Evolutionary conservation across 2,329 filamentous ascomycete genomes (phyloP), one percentile per base, ranked within the genome.

Genomic region (Kalmusia sp.): DNA sequence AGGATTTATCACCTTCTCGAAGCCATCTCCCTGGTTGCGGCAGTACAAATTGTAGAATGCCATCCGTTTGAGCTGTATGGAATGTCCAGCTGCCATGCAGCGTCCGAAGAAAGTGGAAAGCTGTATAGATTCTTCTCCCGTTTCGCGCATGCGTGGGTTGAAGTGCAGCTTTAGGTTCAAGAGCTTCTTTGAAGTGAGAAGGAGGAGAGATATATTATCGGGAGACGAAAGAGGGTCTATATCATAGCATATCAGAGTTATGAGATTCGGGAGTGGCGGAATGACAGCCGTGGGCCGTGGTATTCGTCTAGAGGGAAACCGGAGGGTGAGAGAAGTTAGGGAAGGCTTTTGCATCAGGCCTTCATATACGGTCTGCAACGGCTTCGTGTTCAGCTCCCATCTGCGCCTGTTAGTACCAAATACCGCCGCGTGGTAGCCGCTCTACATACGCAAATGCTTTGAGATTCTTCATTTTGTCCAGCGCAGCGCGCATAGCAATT

Each of bases 151-250:
- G 1, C 85, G 81, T 3, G 84, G 83, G 24, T 79, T 84, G 79
- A 84, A 88, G 62, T 87, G 84, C 54, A 87, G 56, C 49, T 76
- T 81, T 6, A 88, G 69, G 27, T 83, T 81, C 34, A 79, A 74
- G 3, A 88, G 71, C 47, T 82, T 82, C 55, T 77, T 80, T 4
- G 82, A 81, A n/a, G 79, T 75, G 12, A 78, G 68, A 6, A 87
- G 69, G 12, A 87, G 70, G 19, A 82, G 73, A 12, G 83, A 84
- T 7, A 87, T 80, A 59, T 87, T 85, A 68, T 88, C 85, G 0
- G 84, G 84, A 61, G 86, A 86, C 70, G 85, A 87, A 8, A 87
- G 75, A 1, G 85, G 85, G 51, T 88, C 85, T 47, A 87, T 84
- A 57, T 87, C 79, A 54, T 82, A 82, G 24, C 85, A 76, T 47